Base-by-base conservation (phyloP, 257 asterid species). In the Verbena officinalis region DNA sequence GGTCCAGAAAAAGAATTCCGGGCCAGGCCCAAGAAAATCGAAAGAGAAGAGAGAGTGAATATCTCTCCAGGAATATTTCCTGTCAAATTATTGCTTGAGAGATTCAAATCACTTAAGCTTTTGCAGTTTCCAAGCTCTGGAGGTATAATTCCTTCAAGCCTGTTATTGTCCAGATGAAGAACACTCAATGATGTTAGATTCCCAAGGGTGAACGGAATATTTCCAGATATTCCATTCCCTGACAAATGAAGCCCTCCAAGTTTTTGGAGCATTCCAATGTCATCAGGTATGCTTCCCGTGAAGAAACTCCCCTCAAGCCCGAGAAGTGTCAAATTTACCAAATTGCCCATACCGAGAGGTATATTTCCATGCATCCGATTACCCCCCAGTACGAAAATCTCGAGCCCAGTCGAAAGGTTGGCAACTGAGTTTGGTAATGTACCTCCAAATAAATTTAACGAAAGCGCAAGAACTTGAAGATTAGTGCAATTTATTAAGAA, bases 401-500 rank as follows among this genome's bases (percentile, higher is more conserved):
- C 21, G 12, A 80, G 82, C 2, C 42, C 45, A 17, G 51, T 70
- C 2, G 83, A 73, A 14, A 80, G 82, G 58, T 80, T 80, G 23
- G 65, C 75, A 9, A 76, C 43, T 34, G 85, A 42, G 3, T 8
- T 38, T 0, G 85, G 78, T 2, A 80, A 33, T 20, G 62, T 24
- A 2, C 78, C 85, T 22, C 76, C 55, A 13, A 80, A 52, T n/a
- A 24, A 22, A 27, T 70, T 73, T 14, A 36, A 6, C 0, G 43
- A 49, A 13, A 77, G 48, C 31, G 73, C 73, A 19, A 76, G 20
- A 43, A 39, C 6, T 43, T 31, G 31, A 7, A 80, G 63, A 24
- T 63, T 56, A 0, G 76, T 52, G 72, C 80, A 77, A 56, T 80
- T 80, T 10, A 62, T 59, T n/a, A 80, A 67, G 40, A 75, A 61